Evolutionary conservation across 2,329 filamentous ascomycete species (phyloP).

Genomic region (Pyrenophora seminiperda): DNA sequence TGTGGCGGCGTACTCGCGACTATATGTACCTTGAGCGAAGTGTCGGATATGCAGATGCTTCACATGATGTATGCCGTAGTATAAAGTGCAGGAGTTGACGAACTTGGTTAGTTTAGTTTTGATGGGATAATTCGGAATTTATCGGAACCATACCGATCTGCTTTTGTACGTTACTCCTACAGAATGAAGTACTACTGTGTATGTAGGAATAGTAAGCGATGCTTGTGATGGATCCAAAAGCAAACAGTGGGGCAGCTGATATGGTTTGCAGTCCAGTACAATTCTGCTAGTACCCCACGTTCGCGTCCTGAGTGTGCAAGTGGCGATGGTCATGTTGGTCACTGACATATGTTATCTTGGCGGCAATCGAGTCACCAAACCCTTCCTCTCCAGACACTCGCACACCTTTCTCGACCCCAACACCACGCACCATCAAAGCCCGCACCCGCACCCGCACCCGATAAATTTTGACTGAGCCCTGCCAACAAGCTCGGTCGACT

Average conservation of each 20-base stretch:
- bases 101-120: too few species aligned
- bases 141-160: conserved; percentile 3
- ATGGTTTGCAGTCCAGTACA: conserved; percentile 4
- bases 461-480: conserved; percentile 43
- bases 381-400: conserved; percentile 11
- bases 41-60: background rate
- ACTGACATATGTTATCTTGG: conserved; percentile 13
- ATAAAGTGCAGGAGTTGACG: background rate
- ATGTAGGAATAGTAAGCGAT: conserved; percentile 1
- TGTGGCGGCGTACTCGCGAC: conserved; percentile 84
- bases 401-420: conserved; percentile 10
- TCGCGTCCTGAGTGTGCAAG: conserved; percentile 8
- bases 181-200: background rate
- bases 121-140: conserved; percentile 2
- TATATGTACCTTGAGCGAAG: conserved; percentile 75
- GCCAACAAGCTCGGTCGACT: conserved; percentile 61
- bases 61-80: conserved; percentile 2
- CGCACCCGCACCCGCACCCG: conserved; percentile 26
- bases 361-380: conserved; percentile 19
- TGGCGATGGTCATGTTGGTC: conserved; percentile 24
- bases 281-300: conserved; percentile 18
- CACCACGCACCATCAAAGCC: conserved; percentile 20
- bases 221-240: conserved; percentile 4
- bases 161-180: too few species aligned
- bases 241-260: conserved; percentile 5